Conservation (phyloP, 805 yeast species). For the Candida orba region DNA sequence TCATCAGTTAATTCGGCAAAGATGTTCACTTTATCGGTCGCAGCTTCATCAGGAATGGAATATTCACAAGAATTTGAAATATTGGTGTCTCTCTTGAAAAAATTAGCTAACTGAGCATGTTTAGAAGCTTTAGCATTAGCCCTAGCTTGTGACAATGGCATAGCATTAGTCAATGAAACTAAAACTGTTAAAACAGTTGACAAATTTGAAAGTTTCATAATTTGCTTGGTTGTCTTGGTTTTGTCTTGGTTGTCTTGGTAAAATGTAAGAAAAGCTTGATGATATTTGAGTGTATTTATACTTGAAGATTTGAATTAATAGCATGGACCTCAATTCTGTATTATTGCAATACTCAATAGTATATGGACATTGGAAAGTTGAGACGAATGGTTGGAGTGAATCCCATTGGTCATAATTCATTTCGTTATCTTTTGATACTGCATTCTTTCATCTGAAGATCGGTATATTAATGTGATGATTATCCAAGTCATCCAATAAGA, state of each 20-base stretch:
- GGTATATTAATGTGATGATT: too few species aligned
- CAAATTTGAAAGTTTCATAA: background rate
- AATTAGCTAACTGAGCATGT: background rate
- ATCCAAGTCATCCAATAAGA: too few species aligned
- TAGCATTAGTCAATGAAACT: background rate
- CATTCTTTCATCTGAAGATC: too few species aligned
- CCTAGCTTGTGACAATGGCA: background rate
- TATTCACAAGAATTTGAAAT: slow-evolving; percentile 2
- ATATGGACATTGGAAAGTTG: too few species aligned
- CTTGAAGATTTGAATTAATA: too few species aligned
- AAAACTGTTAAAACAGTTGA: background rate
- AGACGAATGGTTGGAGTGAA: too few species aligned
- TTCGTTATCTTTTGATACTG: too few species aligned
- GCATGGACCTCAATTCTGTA: too few species aligned
- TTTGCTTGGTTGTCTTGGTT: background rate
- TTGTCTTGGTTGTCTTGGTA: background rate
- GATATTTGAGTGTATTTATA: background rate
- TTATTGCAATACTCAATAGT: too few species aligned
- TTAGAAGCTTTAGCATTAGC: background rate
- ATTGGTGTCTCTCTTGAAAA: background rate
- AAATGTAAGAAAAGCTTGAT: background rate
- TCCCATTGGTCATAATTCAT: too few species aligned
- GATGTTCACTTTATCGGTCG: slow-evolving; percentile 16
- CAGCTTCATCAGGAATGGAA: slow-evolving; percentile 10
- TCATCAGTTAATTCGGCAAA: slow-evolving; percentile 19